Conservation (phyloP, 2,329 filamentous ascomycete species). For the Chrysoporthe puriensis region DNA sequence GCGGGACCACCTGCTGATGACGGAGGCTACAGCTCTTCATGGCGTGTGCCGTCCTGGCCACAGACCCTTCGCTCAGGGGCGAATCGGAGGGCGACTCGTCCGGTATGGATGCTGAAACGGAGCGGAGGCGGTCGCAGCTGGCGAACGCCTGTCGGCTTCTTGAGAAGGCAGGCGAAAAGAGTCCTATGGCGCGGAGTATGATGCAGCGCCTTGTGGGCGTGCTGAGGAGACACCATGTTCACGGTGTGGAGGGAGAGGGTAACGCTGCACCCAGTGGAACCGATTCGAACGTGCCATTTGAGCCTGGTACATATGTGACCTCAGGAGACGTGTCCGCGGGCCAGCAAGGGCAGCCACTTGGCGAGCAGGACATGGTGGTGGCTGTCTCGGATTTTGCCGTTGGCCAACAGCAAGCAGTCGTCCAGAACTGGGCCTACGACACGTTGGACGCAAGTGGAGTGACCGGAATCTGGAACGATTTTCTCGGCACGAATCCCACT, state of each 20-base stretch:
- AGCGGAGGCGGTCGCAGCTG: conserved; percentile 23
- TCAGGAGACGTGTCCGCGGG: neutral
- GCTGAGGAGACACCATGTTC: conserved; percentile 24
- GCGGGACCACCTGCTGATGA: neutral
- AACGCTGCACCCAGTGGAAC: neutral
- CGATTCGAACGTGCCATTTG: neutral
- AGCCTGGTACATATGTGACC: neutral
- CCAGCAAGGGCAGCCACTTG: neutral
- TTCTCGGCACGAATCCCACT: conserved; percentile 15
- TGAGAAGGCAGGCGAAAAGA: conserved; percentile 28
- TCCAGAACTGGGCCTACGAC: conserved; percentile 4
- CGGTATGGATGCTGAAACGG: conserved; percentile 20
- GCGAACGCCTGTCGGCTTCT: conserved; percentile 29
- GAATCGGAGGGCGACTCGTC: neutral
- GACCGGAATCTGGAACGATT: conserved; percentile 25
- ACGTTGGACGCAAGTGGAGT: conserved; percentile 5
- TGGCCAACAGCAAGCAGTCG: neutral
- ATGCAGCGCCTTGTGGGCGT: conserved; percentile 27
- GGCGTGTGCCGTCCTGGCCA: conserved; percentile 29
- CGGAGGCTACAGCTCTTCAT: conserved; percentile 17
- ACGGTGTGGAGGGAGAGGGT: conserved; percentile 9
- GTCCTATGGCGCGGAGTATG: conserved; percentile 27
- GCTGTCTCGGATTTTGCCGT: neutral
- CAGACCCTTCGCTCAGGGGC: conserved; percentile 23
- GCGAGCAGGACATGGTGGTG: neutral